phyloP scores from a whole-genome alignment of 2,329 filamentous ascomycete genomes.

The Arthrobotrys sphaeroides region DNA sequence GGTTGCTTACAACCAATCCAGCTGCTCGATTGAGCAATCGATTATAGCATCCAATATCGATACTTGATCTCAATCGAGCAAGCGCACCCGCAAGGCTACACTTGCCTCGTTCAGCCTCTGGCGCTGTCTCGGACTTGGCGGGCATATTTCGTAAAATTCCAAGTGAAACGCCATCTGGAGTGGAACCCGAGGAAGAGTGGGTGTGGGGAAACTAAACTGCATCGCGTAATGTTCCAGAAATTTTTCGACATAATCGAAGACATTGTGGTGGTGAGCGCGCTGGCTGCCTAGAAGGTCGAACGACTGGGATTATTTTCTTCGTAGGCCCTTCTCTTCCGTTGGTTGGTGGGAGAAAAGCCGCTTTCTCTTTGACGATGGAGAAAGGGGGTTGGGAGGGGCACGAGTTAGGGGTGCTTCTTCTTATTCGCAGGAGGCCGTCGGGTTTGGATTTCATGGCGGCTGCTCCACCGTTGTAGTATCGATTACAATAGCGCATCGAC shows the following conservation, averaged over 20 bases:
- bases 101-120: conserved; percentile 41
- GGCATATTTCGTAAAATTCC: conserved; percentile 10
- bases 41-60: conserved; percentile 43
- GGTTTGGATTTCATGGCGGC: background rate
- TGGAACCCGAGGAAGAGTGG: conserved; percentile 14
- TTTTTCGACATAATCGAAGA: conserved; percentile 25
- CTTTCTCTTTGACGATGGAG: background rate
- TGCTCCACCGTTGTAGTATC: conserved; percentile 39
- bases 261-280: conserved; percentile 35
- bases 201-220: conserved; percentile 33
- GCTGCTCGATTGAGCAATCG: conserved; percentile 45
- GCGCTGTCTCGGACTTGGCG: conserved; percentile 48
- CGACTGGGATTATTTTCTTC: conserved; percentile 25
- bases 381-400: conserved; percentile 36
- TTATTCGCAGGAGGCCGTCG: conserved; percentile 22
- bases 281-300: conserved; percentile 46
- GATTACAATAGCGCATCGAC: conserved; percentile 5
- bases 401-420: conserved; percentile 18
- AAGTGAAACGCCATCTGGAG: conserved; percentile 25
- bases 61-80: conserved; percentile 40
- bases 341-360: conserved; percentile 34
- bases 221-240: conserved; percentile 52
- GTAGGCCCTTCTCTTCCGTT: conserved; percentile 1
- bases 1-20: conserved; percentile 32
- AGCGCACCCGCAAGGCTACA: conserved; percentile 51